Evolutionary conservation across 768 basidiomycete genomes (phyloP), one percentile per base, ranked within the genome.

Genomic region (Pleurotus ostreatus): DNA sequence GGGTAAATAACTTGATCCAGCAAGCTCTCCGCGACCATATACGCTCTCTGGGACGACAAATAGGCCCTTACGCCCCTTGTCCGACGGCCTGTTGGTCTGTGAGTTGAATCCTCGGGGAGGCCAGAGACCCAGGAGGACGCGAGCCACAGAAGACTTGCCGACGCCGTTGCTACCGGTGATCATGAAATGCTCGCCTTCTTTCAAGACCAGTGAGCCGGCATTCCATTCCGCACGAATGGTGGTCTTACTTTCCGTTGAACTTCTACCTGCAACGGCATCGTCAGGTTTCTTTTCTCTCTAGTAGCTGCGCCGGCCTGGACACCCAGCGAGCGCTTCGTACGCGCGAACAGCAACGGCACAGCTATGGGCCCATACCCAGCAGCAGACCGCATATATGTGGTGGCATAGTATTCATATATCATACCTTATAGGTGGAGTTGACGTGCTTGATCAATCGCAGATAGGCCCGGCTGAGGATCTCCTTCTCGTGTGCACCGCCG

Each of bases 1-100:
- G 94, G 94, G 68, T 97, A 98, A 57, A 96, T 94, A 25, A 96
- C 83, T 77, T 98, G 96, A 63, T 97, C 94, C 12, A 96, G 73
- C 45, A 98, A 71, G 59, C 85, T 88, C 0, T 96, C 96, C 0
- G 84, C 78, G 26, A 89, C 88, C 82, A 98, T 92, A 69, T 98
- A 98, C 23, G 94, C 86, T 13, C 95, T 77, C 70, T 98, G 96
- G 96, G 2, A 98, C 81, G 56, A 97, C 84, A 59, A 92, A 86
- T 15, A 90, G 78, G 18, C 84, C 83, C 9, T 74, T 70, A 13
- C 82, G 63, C 62, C 76, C 72, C 57, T 76, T 66, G 63, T 69
- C 61, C 60, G 68, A 45, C 5, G 73, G 75, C 7, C 74, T 70
- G 45, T 57, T 65, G 34, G 79, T 62, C 5, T 59, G 57, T 1